These are phyloP conservation scores for Alternaria sp. DNA, from an alignment of 2,329 filamentous ascomycete species.

Conservation along the genomic window DNA sequence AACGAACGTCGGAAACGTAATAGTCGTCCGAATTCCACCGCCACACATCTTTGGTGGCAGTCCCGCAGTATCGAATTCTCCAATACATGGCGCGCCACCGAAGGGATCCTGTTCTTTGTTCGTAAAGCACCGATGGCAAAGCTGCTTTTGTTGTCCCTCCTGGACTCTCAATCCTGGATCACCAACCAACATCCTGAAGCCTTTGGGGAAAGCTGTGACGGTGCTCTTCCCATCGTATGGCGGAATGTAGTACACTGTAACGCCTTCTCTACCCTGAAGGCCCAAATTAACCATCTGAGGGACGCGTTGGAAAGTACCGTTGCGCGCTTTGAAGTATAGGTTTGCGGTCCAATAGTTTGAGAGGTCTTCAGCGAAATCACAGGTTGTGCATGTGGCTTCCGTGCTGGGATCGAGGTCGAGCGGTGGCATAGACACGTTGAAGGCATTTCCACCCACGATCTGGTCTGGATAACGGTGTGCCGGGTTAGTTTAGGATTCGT, in stretches of 20 bases:
- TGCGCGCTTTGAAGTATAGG: conserved; percentile 37
- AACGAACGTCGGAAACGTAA: conserved; percentile 55
- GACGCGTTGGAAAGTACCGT: conserved; percentile 40
- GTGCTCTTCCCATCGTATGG: conserved; percentile 46
- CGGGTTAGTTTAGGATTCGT: neutral
- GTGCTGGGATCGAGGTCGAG: conserved; percentile 28
- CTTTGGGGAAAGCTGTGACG: conserved; percentile 43
- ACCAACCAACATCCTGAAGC: conserved; percentile 41
- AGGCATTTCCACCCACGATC: conserved; percentile 42
- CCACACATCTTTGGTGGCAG: conserved; percentile 36
- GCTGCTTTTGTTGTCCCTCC: conserved; percentile 39
- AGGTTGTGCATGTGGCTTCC: conserved; percentile 33
- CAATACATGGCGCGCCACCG: conserved; percentile 51
- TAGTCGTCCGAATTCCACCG: conserved; percentile 58
- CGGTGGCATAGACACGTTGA: conserved; percentile 34
- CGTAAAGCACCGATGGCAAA: conserved; percentile 56
- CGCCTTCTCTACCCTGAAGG: conserved; percentile 32
- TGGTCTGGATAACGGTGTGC: conserved; percentile 15
- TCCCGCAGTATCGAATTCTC: conserved; percentile 33
- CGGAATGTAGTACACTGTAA: conserved; percentile 43
- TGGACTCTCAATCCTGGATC: conserved; percentile 29
- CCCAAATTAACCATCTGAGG: conserved; percentile 41
- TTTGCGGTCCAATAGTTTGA: conserved; percentile 42
- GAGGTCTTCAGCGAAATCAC: conserved; percentile 32
- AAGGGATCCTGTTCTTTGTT: conserved; percentile 53